phyloP scores from a whole-genome alignment of 345 rosid genomes.

The Streptanthus diversifolius region DNA sequence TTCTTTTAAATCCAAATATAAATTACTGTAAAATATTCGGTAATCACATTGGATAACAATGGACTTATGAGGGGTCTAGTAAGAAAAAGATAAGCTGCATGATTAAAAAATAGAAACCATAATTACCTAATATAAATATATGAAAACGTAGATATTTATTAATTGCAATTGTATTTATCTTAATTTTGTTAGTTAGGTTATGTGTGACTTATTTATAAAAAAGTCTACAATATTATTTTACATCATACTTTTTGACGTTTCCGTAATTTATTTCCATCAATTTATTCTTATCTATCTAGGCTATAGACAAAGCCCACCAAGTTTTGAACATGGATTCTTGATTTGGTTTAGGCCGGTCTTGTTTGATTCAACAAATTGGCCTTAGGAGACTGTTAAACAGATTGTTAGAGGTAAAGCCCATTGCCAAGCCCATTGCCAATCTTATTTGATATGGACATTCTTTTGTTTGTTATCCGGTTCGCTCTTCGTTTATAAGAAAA shows the following conservation, averaged over 20 bases:
- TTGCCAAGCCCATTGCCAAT: not conserved
- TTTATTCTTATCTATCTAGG: not conserved
- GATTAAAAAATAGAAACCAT: not conserved
- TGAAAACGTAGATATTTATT: not conserved
- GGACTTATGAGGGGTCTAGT: not conserved
- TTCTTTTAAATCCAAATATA: not conserved
- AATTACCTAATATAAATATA: not conserved
- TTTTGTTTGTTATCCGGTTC: not conserved
- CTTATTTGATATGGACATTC: not conserved
- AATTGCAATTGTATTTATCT: not conserved
- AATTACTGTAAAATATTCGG: not conserved
- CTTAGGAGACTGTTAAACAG: not conserved
- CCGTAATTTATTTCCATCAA: not conserved
- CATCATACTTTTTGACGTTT: not conserved
- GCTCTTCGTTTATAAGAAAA: not conserved
- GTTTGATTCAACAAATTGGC: not conserved
- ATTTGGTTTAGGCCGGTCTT: not conserved
- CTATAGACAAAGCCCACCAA: not conserved
- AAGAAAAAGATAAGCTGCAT: not conserved
- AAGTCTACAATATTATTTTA: not conserved
- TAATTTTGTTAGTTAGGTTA: no score
- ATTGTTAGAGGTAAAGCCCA: not conserved
- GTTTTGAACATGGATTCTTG: not conserved
- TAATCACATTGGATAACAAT: not conserved
- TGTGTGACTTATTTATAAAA: not conserved